Conservation (phyloP, 352 stramenopile genomes). For the Globisporangium irregulare region DNA sequence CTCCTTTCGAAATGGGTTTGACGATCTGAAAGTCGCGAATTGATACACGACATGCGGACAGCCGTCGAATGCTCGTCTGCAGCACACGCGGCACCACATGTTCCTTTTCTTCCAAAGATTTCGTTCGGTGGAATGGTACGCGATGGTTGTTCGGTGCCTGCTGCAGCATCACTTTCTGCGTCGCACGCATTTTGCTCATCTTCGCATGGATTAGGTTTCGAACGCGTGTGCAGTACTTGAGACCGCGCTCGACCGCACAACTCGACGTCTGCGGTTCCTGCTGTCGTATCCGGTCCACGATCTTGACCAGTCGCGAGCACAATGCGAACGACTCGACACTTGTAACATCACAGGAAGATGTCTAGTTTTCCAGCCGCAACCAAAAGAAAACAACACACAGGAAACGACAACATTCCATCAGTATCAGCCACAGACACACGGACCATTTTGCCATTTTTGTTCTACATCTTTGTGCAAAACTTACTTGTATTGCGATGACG, state of each 20-base stretch:
- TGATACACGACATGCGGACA: constrained; percentile 46
- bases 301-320: constrained; percentile 75
- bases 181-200: constrained; percentile 84
- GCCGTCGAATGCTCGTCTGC: constrained; percentile 4
- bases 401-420: not conserved
- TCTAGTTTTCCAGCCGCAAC: constrained; percentile 19
- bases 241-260: constrained; percentile 42
- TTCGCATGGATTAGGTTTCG: constrained; percentile 80
- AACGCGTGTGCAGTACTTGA: constrained; percentile 59
- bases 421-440: not conserved
- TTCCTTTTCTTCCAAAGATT: constrained; percentile 72
- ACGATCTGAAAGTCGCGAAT: constrained; percentile 88
- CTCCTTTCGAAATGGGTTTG: constrained; percentile 88
- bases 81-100: constrained; percentile 9
- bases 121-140: constrained; percentile 65
- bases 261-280: constrained; percentile 46
- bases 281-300: constrained; percentile 64
- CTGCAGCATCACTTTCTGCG: constrained; percentile 78
- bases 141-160: constrained; percentile 41
- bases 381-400: constrained; percentile 3
- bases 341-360: constrained; percentile 65
- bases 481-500: constrained; percentile 57
- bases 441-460: not conserved
- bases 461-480: not conserved
- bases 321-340: constrained; percentile 76